Percentiles rank a stretch among this genome's conserved stretches.
Evolutionary conservation across 306 rosid species (phyloP).

Genomic region (Cajanus cajan): DNA sequence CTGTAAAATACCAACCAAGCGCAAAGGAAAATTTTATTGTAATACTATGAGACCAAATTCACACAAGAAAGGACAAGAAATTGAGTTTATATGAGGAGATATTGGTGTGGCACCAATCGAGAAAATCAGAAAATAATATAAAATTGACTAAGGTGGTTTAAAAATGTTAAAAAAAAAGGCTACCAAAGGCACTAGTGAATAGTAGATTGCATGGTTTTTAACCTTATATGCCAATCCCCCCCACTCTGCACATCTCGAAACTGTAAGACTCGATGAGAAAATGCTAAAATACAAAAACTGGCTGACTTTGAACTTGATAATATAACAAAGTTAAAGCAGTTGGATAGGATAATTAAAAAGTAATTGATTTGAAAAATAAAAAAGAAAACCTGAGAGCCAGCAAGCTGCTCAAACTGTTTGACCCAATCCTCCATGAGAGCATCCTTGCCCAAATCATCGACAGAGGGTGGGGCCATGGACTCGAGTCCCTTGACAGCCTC

Average conservation of each 20-base stretch:
- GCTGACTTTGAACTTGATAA: background rate
- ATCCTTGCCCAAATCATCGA: conserved; percentile 60
- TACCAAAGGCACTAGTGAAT: no score
- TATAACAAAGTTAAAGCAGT: background rate
- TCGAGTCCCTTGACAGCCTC: conserved; percentile 85
- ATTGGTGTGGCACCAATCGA: no score
- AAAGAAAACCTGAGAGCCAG: conserved; percentile 67
- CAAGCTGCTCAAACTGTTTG: conserved; percentile 85
- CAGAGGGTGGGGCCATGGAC: conserved; percentile 40
- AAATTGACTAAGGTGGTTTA: no score
- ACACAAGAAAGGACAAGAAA: no score
- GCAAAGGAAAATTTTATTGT: no score
- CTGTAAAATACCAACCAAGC: no score
- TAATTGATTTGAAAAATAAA: background rate
- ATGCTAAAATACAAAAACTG: background rate
- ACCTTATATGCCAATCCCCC: background rate
- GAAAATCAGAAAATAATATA: no score
- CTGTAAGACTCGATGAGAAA: background rate
- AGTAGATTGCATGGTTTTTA: no score
- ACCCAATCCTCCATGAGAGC: conserved; percentile 88
- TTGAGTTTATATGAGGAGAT: no score
- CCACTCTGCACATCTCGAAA: background rate
- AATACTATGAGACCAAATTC: no score
- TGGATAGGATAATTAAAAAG: background rate
- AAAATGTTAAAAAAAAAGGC: no score